Evolutionary conservation across 139 green algal species (phyloP).

Genomic region (Raphidocelis subcapitata): DNA sequence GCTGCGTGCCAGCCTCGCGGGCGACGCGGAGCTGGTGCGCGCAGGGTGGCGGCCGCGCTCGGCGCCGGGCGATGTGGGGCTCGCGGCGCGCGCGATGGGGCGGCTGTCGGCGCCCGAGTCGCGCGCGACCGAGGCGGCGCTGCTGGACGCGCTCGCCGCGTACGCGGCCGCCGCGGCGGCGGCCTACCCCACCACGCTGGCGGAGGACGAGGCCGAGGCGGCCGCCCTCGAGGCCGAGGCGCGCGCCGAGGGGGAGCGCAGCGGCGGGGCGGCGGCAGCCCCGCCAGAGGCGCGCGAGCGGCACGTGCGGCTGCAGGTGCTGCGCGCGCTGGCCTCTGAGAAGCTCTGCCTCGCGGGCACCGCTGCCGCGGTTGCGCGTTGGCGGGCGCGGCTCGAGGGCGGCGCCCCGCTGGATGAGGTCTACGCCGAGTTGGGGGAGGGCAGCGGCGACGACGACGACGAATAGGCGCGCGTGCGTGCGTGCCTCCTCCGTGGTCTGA

Average conservation of each 20-base stretch:
- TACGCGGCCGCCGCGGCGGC: slow-evolving; percentile 2
- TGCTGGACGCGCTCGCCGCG: slow-evolving; percentile 22
- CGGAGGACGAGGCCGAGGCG: slow-evolving; percentile 31
- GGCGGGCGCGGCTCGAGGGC: slow-evolving; percentile 17
- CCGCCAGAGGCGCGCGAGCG: not conserved
- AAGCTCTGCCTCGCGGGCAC: slow-evolving; percentile 30
- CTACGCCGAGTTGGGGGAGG: too few species aligned
- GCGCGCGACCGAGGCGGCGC: slow-evolving; percentile 21
- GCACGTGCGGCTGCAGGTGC: slow-evolving; percentile 1
- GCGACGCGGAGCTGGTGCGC: slow-evolving; percentile 40
- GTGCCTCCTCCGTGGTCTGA: not conserved
- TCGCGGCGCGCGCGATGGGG: slow-evolving; percentile 40
- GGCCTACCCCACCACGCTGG: slow-evolving; percentile 29
- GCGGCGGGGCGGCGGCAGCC: not conserved
- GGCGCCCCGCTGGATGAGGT: slow-evolving; percentile 2
- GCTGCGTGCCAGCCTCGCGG: slow-evolving; percentile 32
- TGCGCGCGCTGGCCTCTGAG: slow-evolving; percentile 29
- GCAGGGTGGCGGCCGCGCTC: slow-evolving; percentile 29
- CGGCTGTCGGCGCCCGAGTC: slow-evolving; percentile 26
- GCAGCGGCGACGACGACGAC: not conserved
- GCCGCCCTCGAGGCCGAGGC: not conserved
- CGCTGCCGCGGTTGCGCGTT: slow-evolving; percentile 1
- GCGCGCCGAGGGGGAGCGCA: not conserved
- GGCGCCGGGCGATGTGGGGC: slow-evolving; percentile 11
- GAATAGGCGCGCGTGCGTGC: too few species aligned